A percentile compares a stretch with the other conserved stretches of the same genome.
Conservation (phyloP, 2,329 filamentous ascomycete genomes). For the Talaromyces sp. region DNA sequence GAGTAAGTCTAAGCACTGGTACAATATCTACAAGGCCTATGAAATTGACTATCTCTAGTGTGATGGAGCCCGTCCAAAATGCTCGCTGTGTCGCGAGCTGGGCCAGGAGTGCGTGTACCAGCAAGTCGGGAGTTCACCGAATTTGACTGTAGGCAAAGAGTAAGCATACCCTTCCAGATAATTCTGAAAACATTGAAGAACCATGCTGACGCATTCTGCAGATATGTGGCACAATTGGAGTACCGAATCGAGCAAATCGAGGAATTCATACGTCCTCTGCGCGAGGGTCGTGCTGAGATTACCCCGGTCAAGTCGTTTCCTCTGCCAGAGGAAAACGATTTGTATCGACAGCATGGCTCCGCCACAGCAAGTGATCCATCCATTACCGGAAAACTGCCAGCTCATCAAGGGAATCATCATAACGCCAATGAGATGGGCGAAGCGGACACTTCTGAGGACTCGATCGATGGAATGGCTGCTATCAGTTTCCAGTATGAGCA, state of each 20-base stretch:
- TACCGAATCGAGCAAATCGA: constrained; percentile 12
- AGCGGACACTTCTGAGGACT: constrained; percentile 13
- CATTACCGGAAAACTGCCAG: background rate
- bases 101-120: constrained; percentile 13
- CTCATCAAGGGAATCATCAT: background rate
- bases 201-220: background rate
- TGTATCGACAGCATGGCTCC: background rate
- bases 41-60: constrained; percentile 7
- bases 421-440: constrained; percentile 6
- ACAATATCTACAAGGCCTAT: background rate
- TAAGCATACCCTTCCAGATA: background rate
- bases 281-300: constrained; percentile 4
- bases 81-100: constrained; percentile 12
- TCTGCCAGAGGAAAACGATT: background rate
- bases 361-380: background rate
- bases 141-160: constrained; percentile 13
- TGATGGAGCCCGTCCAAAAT: constrained; percentile 13
- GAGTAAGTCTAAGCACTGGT: background rate
- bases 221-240: constrained; percentile 13
- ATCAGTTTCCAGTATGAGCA: constrained; percentile 26
- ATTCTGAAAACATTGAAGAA: background rate
- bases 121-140: constrained; percentile 12
- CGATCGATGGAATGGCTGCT: constrained; percentile 27
- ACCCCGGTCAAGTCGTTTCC: constrained; percentile 1
- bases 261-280: constrained; percentile 8